phyloP scores from a whole-genome alignment of 192 early-diverging fungal genomes.

The Umbelopsis sp. region DNA sequence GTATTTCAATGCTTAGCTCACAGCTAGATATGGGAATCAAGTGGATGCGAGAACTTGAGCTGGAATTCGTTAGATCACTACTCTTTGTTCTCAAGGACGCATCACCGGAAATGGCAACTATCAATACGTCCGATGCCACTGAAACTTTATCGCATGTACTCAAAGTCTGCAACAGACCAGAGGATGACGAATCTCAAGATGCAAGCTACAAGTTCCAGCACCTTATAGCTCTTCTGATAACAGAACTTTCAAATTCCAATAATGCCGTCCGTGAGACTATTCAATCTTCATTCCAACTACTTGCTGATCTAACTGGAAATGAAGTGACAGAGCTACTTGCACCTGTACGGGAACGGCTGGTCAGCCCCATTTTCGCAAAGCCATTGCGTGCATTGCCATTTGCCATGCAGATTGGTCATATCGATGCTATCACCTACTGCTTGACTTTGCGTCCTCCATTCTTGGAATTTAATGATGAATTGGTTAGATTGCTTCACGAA shows the following conservation, averaged over 20 bases:
- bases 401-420: constrained; percentile 97
- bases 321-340: constrained; percentile 84
- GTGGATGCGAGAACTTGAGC: constrained; percentile 93
- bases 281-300: constrained; percentile 76
- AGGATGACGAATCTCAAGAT: constrained; percentile 53
- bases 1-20: constrained; percentile 82
- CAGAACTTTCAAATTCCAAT: constrained; percentile 93
- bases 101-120: constrained; percentile 73
- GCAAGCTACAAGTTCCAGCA: constrained; percentile 71
- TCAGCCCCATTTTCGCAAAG: constrained; percentile 94
- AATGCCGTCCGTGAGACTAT: constrained; percentile 85
- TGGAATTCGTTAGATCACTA: constrained; percentile 92
- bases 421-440: constrained; percentile 98
- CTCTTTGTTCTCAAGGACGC: constrained; percentile 95
- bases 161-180: constrained; percentile 64
- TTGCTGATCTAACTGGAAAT: constrained; percentile 77
- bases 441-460: constrained; percentile 85
- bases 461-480: constrained; percentile 89
- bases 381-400: constrained; percentile 94
- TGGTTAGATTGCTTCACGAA: constrained; percentile 87
- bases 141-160: constrained; percentile 74
- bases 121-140: constrained; percentile 73
- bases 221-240: constrained; percentile 77
- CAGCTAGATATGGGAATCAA: constrained; percentile 81
- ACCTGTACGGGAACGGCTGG: constrained; percentile 81